Base-by-base conservation (phyloP, 2,329 filamentous ascomycete species). In the Saccharata proteae region DNA sequence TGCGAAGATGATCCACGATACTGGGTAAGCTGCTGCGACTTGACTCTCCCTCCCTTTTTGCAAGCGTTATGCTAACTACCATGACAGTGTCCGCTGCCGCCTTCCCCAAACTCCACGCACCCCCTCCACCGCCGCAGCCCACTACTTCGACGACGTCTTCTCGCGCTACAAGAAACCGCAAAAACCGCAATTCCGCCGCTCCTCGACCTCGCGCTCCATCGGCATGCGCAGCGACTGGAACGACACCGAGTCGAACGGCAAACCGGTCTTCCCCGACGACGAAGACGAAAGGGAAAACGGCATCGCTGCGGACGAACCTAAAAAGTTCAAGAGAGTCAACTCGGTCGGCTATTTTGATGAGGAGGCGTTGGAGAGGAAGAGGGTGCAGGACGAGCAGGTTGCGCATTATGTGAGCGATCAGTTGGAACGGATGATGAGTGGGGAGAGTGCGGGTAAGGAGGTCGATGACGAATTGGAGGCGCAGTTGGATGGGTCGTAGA, bases 1-100 rank as follows among this genome's bases (percentile, higher is more conserved):
- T 53, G 88, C 88, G 16, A 86, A 92, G 58, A 81, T 96, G 74
- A 96, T 96, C 38, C 88, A 96, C 46, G 90, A 96, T 50, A 94
- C 88, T 43, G 88, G 86, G 82, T 90, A 76, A 64, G 77, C 61
- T 41, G 17, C 34, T 5, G 10, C 9, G 13, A 14, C 14, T 12
- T 30, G 11, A 17, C 10, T 26, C 21, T 14, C 11, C 16, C 22
- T 30, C 14, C 17, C 16, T 13, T 15, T 15, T 23, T 21, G 10
- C 27, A n/a, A n/a, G n/a, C n/a, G n/a, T n/a, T n/a, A n/a, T n/a
- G 47, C 65, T 74, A 57, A 73, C 53, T 25, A 24, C 15, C 14
- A 14, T 30, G 15, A 35, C 42, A 88, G 82, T 43, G 70, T 92
- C 50, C 90, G 76, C 52, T 93, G 86, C 54, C 82, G 86, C 47